Percentiles rank a stretch among this genome's conserved stretches.
These are phyloP conservation scores for Tetradesmus lagerheimii DNA, from an alignment of 139 green algal species.

Conservation along the genomic window DNA sequence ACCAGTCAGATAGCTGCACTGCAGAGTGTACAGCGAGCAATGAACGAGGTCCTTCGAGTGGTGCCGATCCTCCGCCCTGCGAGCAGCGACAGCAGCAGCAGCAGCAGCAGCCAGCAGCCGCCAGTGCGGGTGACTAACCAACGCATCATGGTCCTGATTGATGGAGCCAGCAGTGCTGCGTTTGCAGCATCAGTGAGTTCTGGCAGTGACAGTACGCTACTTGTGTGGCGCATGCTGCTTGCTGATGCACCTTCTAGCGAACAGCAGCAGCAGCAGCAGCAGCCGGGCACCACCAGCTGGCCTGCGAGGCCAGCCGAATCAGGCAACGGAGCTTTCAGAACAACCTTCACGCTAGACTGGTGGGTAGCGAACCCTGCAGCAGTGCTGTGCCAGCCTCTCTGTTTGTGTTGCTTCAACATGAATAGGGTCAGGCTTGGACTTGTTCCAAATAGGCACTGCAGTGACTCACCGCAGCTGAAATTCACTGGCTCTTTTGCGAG, in stretches of 20 bases:
- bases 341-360: constrained; percentile 4
- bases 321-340: neutral
- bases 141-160: constrained; percentile 26
- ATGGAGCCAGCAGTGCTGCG: neutral
- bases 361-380: neutral
- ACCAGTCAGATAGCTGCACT: neutral
- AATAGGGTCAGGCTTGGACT: too few species aligned
- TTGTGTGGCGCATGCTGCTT: neutral
- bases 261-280: constrained; percentile 9
- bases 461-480: too few species aligned
- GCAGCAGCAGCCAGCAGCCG: neutral
- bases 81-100: neutral
- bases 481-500: too few species aligned
- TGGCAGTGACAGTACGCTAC: constrained; percentile 1
- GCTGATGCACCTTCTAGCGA: neutral
- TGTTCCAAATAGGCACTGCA: too few species aligned
- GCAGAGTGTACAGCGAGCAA: constrained; percentile 33
- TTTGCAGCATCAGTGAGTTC: neutral
- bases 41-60: constrained; percentile 23
- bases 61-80: neutral
- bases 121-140: neutral
- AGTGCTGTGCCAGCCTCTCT: neutral
- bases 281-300: neutral
- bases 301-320: neutral
- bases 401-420: too few species aligned